phyloP scores from a whole-genome alignment of 768 basidiomycete genomes.

The Lepiota brunneoincarnata region DNA sequence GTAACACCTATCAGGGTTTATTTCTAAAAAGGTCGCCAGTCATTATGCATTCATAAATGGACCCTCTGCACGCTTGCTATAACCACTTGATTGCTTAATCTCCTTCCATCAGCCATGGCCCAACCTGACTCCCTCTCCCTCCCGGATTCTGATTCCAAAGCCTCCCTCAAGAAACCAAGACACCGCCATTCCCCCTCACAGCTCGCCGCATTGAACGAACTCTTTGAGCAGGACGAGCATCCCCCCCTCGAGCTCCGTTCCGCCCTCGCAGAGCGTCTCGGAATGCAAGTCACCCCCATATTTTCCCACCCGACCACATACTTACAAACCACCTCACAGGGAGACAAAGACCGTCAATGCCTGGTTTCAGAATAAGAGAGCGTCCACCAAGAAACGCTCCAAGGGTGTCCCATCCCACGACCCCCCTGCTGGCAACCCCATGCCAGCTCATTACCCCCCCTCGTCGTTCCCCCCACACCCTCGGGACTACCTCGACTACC shows the following conservation, averaged over 20 bases:
- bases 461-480: conserved; percentile 28
- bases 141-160: conserved; percentile 30
- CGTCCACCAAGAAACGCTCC: conserved; percentile 70
- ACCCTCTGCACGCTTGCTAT: conserved; percentile 24
- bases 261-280: conserved; percentile 65
- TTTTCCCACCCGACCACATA: conserved; percentile 14
- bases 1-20: conserved; percentile 12
- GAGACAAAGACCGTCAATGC: conserved; percentile 84
- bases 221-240: conserved; percentile 76
- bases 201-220: conserved; percentile 72
- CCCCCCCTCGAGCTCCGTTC: conserved; percentile 68
- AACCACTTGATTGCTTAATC: conserved; percentile 21
- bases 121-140: conserved; percentile 25
- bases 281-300: conserved; percentile 56
- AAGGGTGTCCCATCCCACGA: conserved; percentile 17
- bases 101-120: conserved; percentile 20
- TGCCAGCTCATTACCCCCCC: conserved; percentile 18
- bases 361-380: conserved; percentile 87
- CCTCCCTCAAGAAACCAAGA: conserved; percentile 65
- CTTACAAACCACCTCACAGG: conserved; percentile 40
- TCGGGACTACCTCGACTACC: conserved; percentile 14
- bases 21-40: conserved; percentile 7
- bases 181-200: conserved; percentile 74
- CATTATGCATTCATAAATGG: conserved; percentile 21
- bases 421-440: conserved; percentile 20